phyloP scores from a whole-genome alignment of 2,329 filamentous ascomycete species.

The Lojkania enalia region DNA sequence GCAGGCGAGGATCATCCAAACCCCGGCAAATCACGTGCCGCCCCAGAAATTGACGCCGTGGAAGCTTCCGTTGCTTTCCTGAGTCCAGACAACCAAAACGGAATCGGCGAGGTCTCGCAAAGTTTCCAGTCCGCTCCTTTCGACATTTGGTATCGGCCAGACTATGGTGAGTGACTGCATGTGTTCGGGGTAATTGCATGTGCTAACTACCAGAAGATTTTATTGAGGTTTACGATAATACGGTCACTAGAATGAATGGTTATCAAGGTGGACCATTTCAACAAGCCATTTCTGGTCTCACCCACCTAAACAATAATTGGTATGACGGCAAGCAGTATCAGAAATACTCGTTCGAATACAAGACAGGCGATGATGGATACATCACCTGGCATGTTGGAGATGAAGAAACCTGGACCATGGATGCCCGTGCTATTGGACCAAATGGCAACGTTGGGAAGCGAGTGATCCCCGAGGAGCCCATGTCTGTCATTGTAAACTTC shows the following conservation, averaged over 20 bases:
- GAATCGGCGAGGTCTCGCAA: conserved; percentile 66
- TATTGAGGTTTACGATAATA: conserved; percentile 65
- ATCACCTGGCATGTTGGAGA: conserved; percentile 72
- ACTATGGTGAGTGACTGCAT: conserved; percentile 45
- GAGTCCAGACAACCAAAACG: conserved; percentile 53
- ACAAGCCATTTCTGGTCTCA: conserved; percentile 59
- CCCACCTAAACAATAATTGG: conserved; percentile 61
- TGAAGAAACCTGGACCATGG: conserved; percentile 66
- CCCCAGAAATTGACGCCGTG: conserved; percentile 72
- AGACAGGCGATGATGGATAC: conserved; percentile 59
- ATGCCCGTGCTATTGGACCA: conserved; percentile 62
- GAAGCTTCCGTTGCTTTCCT: conserved; percentile 66
- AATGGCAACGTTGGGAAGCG: conserved; percentile 72
- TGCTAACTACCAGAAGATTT: conserved; percentile 53
- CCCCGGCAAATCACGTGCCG: conserved; percentile 65
- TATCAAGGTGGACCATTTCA: conserved; percentile 61
- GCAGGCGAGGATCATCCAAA: conserved; percentile 65
- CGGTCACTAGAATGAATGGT: conserved; percentile 56
- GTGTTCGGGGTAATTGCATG: background rate
- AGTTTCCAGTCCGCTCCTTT: conserved; percentile 70
- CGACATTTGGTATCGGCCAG: conserved; percentile 69
- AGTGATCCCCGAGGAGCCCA: conserved; percentile 67
- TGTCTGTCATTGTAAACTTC: conserved; percentile 69
- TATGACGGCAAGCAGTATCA: conserved; percentile 59
- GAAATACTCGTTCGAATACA: conserved; percentile 61